Conservation (phyloP, 2,329 filamentous ascomycete species). For the Lasiodiplodia gonubiensis region DNA sequence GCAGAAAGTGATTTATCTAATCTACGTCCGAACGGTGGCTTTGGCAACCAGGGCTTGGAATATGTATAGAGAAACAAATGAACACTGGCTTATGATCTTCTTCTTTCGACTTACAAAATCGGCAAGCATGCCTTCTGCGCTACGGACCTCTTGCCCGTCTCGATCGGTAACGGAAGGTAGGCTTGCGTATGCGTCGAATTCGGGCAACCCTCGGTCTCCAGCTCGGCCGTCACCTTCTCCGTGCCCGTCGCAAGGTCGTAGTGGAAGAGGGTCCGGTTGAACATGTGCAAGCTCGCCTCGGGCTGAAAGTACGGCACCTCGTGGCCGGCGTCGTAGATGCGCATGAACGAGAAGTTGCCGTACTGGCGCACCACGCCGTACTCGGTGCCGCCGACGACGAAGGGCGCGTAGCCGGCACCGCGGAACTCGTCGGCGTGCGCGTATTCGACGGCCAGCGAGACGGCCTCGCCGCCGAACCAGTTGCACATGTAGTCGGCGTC, state of each 20-base stretch:
- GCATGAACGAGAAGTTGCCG: conserved; percentile 49
- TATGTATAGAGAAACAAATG: too few relatives aligned
- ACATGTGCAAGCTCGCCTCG: conserved; percentile 43
- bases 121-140: conserved; percentile 2
- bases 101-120: conserved; percentile 5
- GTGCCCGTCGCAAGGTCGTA: conserved; percentile 45
- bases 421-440: conserved; percentile 40
- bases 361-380: conserved; percentile 50
- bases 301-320: conserved; percentile 51
- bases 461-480: conserved; percentile 37
- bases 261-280: conserved; percentile 46
- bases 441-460: conserved; percentile 46
- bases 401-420: conserved; percentile 40
- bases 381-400: conserved; percentile 46
- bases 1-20: too few relatives aligned
- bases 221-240: conserved; percentile 41
- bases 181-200: conserved; percentile 49
- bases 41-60: too few relatives aligned
- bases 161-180: conserved; percentile 43
- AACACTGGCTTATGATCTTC: too few relatives aligned
- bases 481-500: conserved; percentile 49
- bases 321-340: conserved; percentile 49
- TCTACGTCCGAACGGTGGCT: too few relatives aligned
- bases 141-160: neutral
- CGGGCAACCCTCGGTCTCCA: conserved; percentile 40